Evolutionary conservation across 306 rosid genomes (phyloP).

Genomic region (Trichosanthes cucumerina): DNA sequence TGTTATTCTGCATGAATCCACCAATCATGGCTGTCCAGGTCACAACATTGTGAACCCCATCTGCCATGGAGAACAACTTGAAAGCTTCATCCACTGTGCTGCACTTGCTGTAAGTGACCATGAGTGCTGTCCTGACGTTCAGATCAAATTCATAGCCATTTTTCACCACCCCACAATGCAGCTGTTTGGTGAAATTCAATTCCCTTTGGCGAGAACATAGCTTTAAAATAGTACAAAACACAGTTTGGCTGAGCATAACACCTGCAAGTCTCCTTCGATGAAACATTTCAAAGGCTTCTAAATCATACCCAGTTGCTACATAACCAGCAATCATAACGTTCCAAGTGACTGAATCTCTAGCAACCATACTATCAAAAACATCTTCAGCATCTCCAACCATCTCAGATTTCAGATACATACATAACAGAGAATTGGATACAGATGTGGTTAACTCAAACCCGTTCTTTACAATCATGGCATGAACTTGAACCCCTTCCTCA

Average conservation of each 20-base stretch:
- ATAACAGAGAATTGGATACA: slow-evolving; percentile 58
- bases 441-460: slow-evolving; percentile 41
- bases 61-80: slow-evolving; percentile 39
- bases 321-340: slow-evolving; percentile 63
- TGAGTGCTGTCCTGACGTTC: slow-evolving; percentile 46
- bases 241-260: slow-evolving; percentile 33
- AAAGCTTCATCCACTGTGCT: slow-evolving; percentile 48
- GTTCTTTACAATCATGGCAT: slow-evolving; percentile 45
- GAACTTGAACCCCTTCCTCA: slow-evolving; percentile 52
- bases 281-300: slow-evolving; percentile 52
- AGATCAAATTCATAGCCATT: slow-evolving; percentile 38
- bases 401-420: slow-evolving; percentile 57
- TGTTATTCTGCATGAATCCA: slow-evolving; percentile 59
- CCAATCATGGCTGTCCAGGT: slow-evolving; percentile 89
- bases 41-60: slow-evolving; percentile 42
- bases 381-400: slow-evolving; percentile 42
- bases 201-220: slow-evolving; percentile 45
- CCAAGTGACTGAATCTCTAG: slow-evolving; percentile 62
- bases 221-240: slow-evolving; percentile 51
- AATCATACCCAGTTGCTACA: slow-evolving; percentile 40
- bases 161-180: slow-evolving; percentile 56
- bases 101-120: slow-evolving; percentile 65
- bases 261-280: slow-evolving; percentile 45
- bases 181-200: slow-evolving; percentile 38
- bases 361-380: slow-evolving; percentile 45